Evolutionary conservation across 768 basidiomycete genomes (phyloP).

Genomic region (Auricularia auricula-judae): DNA sequence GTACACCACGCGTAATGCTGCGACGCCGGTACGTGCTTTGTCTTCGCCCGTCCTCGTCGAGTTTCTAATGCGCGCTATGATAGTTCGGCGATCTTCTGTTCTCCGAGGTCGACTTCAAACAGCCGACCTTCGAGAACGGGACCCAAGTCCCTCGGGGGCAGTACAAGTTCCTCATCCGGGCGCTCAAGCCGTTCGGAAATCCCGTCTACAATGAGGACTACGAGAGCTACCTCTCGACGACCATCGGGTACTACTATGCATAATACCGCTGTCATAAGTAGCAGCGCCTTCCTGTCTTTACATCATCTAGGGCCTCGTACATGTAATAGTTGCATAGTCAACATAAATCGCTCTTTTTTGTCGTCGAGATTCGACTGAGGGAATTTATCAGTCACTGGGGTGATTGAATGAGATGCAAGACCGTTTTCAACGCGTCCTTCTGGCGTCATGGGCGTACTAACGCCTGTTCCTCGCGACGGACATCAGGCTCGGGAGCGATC

Average conservation of each 20-base stretch:
- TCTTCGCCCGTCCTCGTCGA: neutral
- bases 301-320: too few species aligned
- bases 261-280: too few species aligned
- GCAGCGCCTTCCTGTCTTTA: too few species aligned
- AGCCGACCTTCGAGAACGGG: conserved; percentile 24
- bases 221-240: conserved; percentile 29
- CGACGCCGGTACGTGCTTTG: neutral
- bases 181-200: conserved; percentile 34
- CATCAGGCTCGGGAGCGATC: too few species aligned
- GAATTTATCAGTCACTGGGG: too few species aligned
- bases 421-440: too few species aligned
- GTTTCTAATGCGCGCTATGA: neutral
- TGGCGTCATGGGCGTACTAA: too few species aligned
- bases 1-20: conserved; percentile 33
- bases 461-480: too few species aligned
- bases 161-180: conserved; percentile 33
- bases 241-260: conserved; percentile 12
- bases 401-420: too few species aligned
- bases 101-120: conserved; percentile 16
- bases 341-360: too few species aligned
- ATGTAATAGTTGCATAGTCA: too few species aligned
- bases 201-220: conserved; percentile 29
- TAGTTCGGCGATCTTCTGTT: conserved; percentile 18
- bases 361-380: too few species aligned
- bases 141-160: conserved; percentile 30